phyloP scores from a whole-genome alignment of 2,329 filamentous ascomycete genomes.

The Fusarium staphyleae region DNA sequence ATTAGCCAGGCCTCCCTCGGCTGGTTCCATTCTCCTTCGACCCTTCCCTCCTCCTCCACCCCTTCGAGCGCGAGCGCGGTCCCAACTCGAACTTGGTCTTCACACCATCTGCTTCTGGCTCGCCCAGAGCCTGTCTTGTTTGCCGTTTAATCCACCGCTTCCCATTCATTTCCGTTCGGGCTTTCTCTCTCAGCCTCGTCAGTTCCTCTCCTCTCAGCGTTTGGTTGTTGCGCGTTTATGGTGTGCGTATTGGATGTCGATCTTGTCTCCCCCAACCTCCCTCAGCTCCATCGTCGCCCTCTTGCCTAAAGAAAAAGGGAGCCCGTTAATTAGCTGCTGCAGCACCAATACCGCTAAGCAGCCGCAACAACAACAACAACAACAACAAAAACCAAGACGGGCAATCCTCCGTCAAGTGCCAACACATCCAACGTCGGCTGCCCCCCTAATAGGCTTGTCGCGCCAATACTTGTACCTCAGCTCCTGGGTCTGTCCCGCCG shows the following conservation, averaged over 20 bases:
- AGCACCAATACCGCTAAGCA: constrained; percentile 34
- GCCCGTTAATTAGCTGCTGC: constrained; percentile 35
- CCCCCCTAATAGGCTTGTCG: constrained; percentile 33
- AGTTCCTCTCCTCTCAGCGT: constrained; percentile 24
- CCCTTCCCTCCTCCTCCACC: constrained; percentile 9
- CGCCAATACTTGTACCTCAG: constrained; percentile 37
- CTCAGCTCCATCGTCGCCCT: constrained; percentile 2
- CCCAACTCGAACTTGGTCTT: constrained; percentile 40
- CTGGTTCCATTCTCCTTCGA: constrained; percentile 8
- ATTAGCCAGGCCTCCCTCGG: not conserved
- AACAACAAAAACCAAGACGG: constrained; percentile 18
- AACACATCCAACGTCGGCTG: constrained; percentile 33
- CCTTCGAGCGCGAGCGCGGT: constrained; percentile 31
- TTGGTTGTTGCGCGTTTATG: constrained; percentile 19
- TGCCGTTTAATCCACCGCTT: constrained; percentile 29
- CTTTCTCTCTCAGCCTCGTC: constrained; percentile 25
- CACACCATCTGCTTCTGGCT: constrained; percentile 34
- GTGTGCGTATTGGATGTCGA: constrained; percentile 23
- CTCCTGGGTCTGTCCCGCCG: constrained; percentile 32
- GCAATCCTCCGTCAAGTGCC: constrained; percentile 30
- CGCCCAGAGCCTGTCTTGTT: constrained; percentile 27
- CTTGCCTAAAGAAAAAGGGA: constrained; percentile 30
- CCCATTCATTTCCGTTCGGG: constrained; percentile 3
- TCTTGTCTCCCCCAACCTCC: constrained; percentile 20
- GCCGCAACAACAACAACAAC: constrained; percentile 32